These are phyloP conservation scores for Aspergillus awamori DNA, from an alignment of 2,329 filamentous ascomycete species.

Conservation along the genomic window DNA sequence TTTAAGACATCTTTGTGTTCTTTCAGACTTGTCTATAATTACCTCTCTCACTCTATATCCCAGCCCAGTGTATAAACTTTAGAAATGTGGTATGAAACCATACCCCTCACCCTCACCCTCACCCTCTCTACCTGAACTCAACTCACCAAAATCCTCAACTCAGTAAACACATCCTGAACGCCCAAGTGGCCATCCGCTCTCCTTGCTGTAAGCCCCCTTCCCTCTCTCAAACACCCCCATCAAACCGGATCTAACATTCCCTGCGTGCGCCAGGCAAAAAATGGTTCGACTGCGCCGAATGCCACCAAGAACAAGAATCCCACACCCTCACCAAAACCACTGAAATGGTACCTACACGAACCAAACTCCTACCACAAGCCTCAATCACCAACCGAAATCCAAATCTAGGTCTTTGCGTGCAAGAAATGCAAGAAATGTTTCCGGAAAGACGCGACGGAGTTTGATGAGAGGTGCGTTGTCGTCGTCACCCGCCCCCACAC, in stretches of 20 bases:
- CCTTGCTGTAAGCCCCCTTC: constrained; percentile 75
- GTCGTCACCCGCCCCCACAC: not conserved
- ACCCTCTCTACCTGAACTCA: not conserved
- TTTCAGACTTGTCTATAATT: too few relatives aligned
- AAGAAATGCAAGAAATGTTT: constrained; percentile 99
- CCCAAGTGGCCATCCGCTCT: constrained; percentile 92
- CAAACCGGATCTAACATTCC: not conserved
- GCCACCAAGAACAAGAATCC: constrained; percentile 78
- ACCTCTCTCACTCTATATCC: not conserved
- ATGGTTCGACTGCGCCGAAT: constrained; percentile 99
- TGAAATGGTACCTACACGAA: constrained; percentile 67
- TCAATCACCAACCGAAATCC: not conserved
- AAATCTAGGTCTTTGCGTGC: constrained; percentile 72
- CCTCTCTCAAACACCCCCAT: not conserved
- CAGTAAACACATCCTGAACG: constrained; percentile 98
- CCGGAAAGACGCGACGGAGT: constrained; percentile 87
- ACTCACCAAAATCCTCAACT: not conserved
- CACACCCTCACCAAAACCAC: constrained; percentile 75
- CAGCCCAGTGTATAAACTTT: constrained; percentile 3
- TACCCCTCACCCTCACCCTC: not conserved
- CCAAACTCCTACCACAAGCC: not conserved
- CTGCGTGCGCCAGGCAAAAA: constrained; percentile 67
- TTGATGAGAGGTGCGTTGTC: constrained; percentile 71
- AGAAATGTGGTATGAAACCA: constrained; percentile 1
- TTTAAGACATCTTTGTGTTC: too few relatives aligned